Evolutionary conservation across 2,329 filamentous ascomycete genomes (phyloP).

Genomic region (Aspergillus ochraceus): DNA sequence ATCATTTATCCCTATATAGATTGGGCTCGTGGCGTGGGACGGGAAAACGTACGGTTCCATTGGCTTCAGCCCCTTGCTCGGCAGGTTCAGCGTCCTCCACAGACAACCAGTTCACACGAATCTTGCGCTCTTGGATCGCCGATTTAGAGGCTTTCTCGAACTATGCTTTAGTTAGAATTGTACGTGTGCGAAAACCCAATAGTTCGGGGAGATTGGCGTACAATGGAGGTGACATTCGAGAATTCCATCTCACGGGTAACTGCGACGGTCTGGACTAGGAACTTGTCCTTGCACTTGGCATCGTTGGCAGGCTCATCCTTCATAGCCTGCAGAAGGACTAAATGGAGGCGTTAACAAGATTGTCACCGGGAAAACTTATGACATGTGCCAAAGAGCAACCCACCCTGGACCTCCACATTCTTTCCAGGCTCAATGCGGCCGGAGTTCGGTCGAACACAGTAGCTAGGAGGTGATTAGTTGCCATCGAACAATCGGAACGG

Average conservation of each 20-base stretch:
- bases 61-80: constrained; percentile 26
- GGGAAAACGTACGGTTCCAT: constrained; percentile 36
- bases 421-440: constrained; percentile 89
- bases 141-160: constrained; percentile 76
- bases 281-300: constrained; percentile 94
- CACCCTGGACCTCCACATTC: constrained; percentile 91
- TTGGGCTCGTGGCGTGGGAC: not conserved
- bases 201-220: constrained; percentile 49
- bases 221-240: constrained; percentile 75
- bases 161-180: constrained; percentile 45
- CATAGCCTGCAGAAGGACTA: constrained; percentile 96
- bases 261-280: constrained; percentile 87
- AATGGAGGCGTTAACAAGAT: constrained; percentile 1
- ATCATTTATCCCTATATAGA: not conserved
- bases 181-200: not conserved
- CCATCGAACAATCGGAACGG: constrained; percentile 3
- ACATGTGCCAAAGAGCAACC: constrained; percentile 11
- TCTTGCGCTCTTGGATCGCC: constrained; percentile 88
- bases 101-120: constrained; percentile 81
- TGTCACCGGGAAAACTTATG: not conserved
- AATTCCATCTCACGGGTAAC: constrained; percentile 84
- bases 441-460: constrained; percentile 96
- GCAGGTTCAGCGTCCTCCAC: constrained; percentile 51
- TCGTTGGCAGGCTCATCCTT: constrained; percentile 86
- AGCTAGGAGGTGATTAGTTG: constrained; percentile 58